Evolutionary conservation across 371 early-diverging fungal species (phyloP), one percentile per base, ranked within the genome.

Genomic region (Lichtheimia hyalospora): DNA sequence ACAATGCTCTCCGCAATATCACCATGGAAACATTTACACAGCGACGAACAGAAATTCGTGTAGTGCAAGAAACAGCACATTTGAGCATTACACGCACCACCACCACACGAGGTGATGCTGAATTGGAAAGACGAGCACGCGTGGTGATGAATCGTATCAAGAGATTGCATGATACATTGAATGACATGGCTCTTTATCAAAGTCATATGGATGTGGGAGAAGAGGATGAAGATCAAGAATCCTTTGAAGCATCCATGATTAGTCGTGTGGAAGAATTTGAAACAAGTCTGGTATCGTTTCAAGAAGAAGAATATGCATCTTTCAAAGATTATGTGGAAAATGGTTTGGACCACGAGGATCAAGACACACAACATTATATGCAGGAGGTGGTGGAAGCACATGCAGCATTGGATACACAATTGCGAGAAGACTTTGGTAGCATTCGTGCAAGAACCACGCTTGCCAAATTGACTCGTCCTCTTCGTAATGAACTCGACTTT

Each of bases 401-500:
- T 54, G 63, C 61, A 27, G 72, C 69, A 7, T 60, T 75, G 18
- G 54, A 62, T n/a, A 43, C 48, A 27, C 60, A 58, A 25, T 41
- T 58, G 12, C 49, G 60, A 40, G 53, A 60, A 2, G 60, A 65
- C 20, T 57, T 60, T 49, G 41, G 51, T 18, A 51, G 56, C 3
- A 60, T 65, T 51, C 66, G 53, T n/a, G 41, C 24, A 42, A 55
- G 52, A 8, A 40, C 60, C 12, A 16, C 16, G 13, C 60, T 65
- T n/a, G 48, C 52, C n/a, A 60, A 63, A 21, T 44, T 42, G 16
- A 42, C 56, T 27, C 44, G 57, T 7, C 54, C 66, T 18, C 74
- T 83, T 10, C 77, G 78, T 12, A 78, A 74, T 40, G 81, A 74
- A 18, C 66, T 83, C 2, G 82, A 85, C 15, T 69, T 77, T 44